Evolutionary conservation across 2,329 filamentous ascomycete genomes (phyloP), one percentile per base, ranked within the genome.

Genomic region (Stagonosporopsis chrysanthemi): DNA sequence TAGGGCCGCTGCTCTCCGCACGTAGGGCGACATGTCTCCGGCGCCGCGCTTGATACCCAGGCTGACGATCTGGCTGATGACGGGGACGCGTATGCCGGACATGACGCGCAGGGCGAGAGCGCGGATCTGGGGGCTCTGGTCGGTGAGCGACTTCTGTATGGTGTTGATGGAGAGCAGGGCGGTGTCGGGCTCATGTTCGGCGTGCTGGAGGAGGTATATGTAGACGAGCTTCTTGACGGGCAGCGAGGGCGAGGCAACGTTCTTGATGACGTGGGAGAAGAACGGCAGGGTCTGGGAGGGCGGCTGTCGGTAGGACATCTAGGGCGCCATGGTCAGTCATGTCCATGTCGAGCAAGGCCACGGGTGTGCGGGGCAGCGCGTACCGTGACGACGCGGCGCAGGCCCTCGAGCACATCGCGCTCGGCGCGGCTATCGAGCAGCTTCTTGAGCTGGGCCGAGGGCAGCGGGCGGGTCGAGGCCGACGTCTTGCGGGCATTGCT

Each of bases 181-280:
- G 42, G 97, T 90, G 78, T 99, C 95, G 56, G 94, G 95, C 72
- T 98, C 95, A 63, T 92, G 88, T 76, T 98, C 95, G 75, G 95
- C 95, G 83, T 99, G 93, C 75, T 96, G 91, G 59, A 98, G 89
- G 61, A 99, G 88, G 79, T 97, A 99, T 75, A 97, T 96, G 82
- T 99, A 99, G 61, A 99, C 95, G 53, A 99, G 87, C 78, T 98
- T 98, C 80, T 97, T 96, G 77, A 98, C 93, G 72, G 96, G 92
- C 69, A 97, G 84, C 70, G 92, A 97, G 14, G 93, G 90, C 35
- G 91, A 97, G 26, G 94, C 94, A 58, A 97, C 92, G 69, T 98
- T 99, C 81, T 99, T 99, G 76, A 99, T 92, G 52, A 99, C 90
- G 23, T 92, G 90, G n/a, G 94, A 96, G 82, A 99, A 99, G 83